Percentiles rank a stretch among this genome's conserved stretches.
Evolutionary conservation across 495 filamentous ascomycete species (phyloP).

Genomic region (Penicillium cinerascens): DNA sequence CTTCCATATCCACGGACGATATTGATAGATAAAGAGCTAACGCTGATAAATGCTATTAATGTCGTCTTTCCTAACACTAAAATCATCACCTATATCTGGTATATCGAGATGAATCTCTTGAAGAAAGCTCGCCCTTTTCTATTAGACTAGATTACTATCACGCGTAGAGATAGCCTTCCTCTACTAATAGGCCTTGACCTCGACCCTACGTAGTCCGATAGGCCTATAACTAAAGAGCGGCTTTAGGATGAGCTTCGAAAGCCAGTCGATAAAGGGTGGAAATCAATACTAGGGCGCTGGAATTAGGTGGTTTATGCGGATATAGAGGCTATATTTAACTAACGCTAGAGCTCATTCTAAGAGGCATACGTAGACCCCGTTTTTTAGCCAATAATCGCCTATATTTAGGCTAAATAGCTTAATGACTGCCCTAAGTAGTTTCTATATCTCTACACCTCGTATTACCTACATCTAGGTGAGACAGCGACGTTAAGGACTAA

Average conservation of each 20-base stretch:
- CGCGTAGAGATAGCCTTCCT: no score
- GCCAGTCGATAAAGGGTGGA: no score
- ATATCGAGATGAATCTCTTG: conserved; percentile 1
- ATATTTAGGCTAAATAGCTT: conserved; percentile 1
- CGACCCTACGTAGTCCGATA: no score
- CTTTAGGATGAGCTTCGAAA: no score
- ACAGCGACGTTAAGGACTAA: neutral
- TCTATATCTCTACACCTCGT: neutral
- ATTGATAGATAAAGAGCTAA: neutral
- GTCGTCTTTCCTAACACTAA: neutral
- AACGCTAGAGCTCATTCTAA: no score
- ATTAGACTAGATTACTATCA: neutral
- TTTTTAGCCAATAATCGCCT: neutral
- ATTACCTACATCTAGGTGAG: neutral
- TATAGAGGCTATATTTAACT: no score
- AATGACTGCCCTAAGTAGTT: conserved; percentile 1
- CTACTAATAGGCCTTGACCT: no score
- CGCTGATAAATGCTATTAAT: neutral
- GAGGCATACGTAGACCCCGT: no score
- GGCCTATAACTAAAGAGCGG: no score
- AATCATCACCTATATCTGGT: neutral
- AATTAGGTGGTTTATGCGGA: no score
- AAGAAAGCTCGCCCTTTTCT: conserved; percentile 1
- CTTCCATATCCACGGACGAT: conserved; percentile 1
- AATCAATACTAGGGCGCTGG: no score